Percentiles rank a stretch among this genome's conserved stretches.
phyloP scores from a whole-genome alignment of 2,329 filamentous ascomycete species.

The Fusarium dimerum region DNA sequence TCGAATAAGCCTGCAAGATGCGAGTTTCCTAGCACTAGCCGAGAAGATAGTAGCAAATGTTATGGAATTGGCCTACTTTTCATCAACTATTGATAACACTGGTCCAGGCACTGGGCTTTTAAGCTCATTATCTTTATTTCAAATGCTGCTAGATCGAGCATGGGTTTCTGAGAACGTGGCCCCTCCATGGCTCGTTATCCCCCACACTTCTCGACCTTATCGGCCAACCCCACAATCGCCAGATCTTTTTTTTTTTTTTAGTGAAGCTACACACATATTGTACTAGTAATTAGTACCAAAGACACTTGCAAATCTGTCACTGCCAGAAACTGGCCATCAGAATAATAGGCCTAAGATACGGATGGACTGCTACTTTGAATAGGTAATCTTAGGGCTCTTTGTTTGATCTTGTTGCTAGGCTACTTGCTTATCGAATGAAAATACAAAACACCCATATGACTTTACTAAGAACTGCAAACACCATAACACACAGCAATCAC shows the following conservation, averaged over 20 bases:
- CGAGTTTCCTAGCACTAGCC: not conserved
- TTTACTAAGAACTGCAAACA: not conserved
- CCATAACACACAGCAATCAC: not conserved
- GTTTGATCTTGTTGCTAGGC: not conserved
- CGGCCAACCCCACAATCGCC: constrained; percentile 22
- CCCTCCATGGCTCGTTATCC: constrained; percentile 10
- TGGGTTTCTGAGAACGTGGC: not conserved
- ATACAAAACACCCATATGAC: not conserved
- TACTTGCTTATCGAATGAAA: not conserved
- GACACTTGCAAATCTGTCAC: not conserved
- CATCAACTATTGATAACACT: not conserved
- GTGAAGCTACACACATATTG: too few relatives aligned
- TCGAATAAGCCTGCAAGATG: constrained; percentile 2
- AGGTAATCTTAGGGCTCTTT: too few relatives aligned
- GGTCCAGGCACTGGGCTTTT: not conserved
- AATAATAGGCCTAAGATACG: not conserved
- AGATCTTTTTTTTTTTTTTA: constrained; percentile 16
- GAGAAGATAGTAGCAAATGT: not conserved
- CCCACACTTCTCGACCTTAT: constrained; percentile 23
- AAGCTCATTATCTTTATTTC: not conserved
- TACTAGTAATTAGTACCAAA: too few relatives aligned
- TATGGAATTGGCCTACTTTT: not conserved
- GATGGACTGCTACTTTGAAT: too few relatives aligned
- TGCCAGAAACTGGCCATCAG: not conserved
- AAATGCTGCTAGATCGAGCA: too few relatives aligned